Evolutionary conservation across 2,329 filamentous ascomycete genomes (phyloP), one percentile per base, ranked within the genome.

Genomic region (Sarocladiaceae sp.): DNA sequence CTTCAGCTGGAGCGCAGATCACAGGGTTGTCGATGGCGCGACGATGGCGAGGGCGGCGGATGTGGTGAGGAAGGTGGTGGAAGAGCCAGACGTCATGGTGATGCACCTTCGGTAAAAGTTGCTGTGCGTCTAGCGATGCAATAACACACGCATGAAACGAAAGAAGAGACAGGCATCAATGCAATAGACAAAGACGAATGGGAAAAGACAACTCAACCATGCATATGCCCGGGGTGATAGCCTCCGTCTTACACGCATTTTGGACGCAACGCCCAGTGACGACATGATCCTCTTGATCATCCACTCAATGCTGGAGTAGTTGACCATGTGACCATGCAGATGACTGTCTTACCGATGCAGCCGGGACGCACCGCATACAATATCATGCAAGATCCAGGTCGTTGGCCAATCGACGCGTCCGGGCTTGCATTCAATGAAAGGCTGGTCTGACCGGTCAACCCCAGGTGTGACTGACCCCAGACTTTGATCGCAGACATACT

Each of bases 1-100:
- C 59, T 88, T 97, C 55, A 97, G 90, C 66, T 97, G 91, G 91
- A 91, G 87, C 62, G 91, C 91, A 5, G 90, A 97, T 64, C 93
- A 98, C 65, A 74, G 93, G 16, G 86, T 97, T 44, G 82, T 97
- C 37, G 93, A 98, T 65, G 93, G 93, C 2, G 91, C 91, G 37
- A 95, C 90, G 48, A 88, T 95, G 78, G 93, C 93, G 16, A 77
- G 90, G 53, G 91, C 91, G 61, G 89, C 88, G 11, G 88, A 90
- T 56, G 76, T 84, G 50, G 85, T 97, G 18, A 80, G 82, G 54
- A 72, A 73, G 43, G 80, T 86, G 53, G 76, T 97, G 31, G 90
- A 97, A 68, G 80, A 87, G 57, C 88, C 91, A 4, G 89, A 90
- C 59, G 75, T 76, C 46, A 95, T 97, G 88, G 70, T 96, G 51